Conservation (phyloP, 257 asterid species). For the Gentiana dahurica region DNA sequence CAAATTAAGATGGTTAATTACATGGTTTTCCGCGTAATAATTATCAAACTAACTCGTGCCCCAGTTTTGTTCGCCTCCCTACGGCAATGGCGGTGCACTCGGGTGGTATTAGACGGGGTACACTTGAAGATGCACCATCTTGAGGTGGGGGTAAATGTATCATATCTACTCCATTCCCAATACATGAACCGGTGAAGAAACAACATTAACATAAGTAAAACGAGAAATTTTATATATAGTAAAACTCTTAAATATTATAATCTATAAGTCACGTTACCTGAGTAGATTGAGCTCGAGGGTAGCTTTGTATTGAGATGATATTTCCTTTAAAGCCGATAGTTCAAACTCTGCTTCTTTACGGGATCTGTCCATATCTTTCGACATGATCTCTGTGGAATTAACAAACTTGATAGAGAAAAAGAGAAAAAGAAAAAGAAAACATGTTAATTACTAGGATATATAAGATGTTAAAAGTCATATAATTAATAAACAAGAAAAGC, state of each 20-base stretch:
- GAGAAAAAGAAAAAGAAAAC: background rate
- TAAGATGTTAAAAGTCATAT: background rate
- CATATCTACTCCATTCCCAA: slow-evolving; percentile 61
- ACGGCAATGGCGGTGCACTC: slow-evolving; percentile 25
- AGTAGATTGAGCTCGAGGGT: slow-evolving; percentile 81
- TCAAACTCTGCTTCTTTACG: slow-evolving; percentile 94
- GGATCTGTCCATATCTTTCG: slow-evolving; percentile 20
- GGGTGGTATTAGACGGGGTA: slow-evolving; percentile 57
- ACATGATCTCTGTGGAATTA: no score
- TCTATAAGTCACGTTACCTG: slow-evolving; percentile 23
- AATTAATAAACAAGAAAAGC: slow-evolving; percentile 1
- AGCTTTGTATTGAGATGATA: slow-evolving; percentile 89
- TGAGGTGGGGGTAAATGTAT: slow-evolving; percentile 67
- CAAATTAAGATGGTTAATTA: background rate
- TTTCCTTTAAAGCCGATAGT: slow-evolving; percentile 88
- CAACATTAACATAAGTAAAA: slow-evolving; percentile 1
- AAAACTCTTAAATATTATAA: background rate
- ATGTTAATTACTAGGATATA: background rate
- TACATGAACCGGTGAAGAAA: slow-evolving; percentile 34
- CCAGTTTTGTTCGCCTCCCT: no score
- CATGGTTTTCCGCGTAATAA: background rate
- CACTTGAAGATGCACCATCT: slow-evolving; percentile 44
- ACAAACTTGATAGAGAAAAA: background rate
- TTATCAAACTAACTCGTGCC: background rate
- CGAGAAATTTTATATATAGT: background rate